These are phyloP conservation scores for Royoungia palumana DNA, from an alignment of 768 basidiomycete species.

Conservation along the genomic window DNA sequence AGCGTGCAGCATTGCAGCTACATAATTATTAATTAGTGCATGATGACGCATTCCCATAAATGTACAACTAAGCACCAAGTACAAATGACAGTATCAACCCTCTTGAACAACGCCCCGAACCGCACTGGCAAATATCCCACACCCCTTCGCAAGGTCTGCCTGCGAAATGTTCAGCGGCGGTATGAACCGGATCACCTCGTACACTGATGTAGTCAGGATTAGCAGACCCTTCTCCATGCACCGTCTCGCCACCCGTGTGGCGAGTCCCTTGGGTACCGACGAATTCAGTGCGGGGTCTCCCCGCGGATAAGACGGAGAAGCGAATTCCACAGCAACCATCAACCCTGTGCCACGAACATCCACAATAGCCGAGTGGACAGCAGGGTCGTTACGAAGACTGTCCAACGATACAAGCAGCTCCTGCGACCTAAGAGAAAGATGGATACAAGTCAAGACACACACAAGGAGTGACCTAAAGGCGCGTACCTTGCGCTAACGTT, in stretches of 20 bases:
- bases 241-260: conserved; percentile 66
- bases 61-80: too few species aligned
- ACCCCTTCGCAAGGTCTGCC: conserved; percentile 71
- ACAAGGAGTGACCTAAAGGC: neutral
- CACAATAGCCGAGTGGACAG: conserved; percentile 56
- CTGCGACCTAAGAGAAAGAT: conserved; percentile 46
- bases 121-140: conserved; percentile 62
- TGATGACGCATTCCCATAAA: neutral
- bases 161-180: conserved; percentile 81
- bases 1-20: neutral
- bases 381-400: conserved; percentile 51
- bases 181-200: conserved; percentile 89
- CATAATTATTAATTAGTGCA: too few species aligned
- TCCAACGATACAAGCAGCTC: conserved; percentile 68
- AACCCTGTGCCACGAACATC: conserved; percentile 88
- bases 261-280: conserved; percentile 50
- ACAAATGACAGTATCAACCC: conserved; percentile 12
- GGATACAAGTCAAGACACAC: neutral
- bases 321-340: conserved; percentile 85
- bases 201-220: conserved; percentile 85
- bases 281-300: conserved; percentile 43
- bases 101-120: conserved; percentile 64
- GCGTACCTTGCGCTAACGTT: conserved; percentile 72
- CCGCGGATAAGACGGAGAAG: conserved; percentile 53
- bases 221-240: conserved; percentile 87